Conservation (phyloP, 2,329 filamentous ascomycete species). For the Diaporthe helianthi region DNA sequence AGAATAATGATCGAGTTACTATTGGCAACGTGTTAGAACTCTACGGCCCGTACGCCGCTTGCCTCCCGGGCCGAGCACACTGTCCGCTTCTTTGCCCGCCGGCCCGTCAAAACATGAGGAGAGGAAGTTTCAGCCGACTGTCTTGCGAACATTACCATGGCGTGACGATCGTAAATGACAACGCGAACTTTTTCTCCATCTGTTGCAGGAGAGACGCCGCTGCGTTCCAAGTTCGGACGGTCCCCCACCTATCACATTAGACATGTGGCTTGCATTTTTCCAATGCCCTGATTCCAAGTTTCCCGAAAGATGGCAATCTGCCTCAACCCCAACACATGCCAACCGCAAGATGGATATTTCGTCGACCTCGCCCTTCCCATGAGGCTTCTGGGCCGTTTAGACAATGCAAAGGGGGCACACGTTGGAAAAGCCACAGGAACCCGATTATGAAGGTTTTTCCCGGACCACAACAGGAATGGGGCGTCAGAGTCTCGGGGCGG, state of each 20-base stretch:
- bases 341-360: not conserved
- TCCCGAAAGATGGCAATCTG: no score
- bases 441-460: not conserved
- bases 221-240: not conserved
- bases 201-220: constrained; percentile 1
- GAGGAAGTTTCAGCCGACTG: not conserved
- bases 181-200: not conserved
- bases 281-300: not conserved
- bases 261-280: constrained; percentile 6
- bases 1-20: not conserved
- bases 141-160: not conserved
- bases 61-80: not conserved
- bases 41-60: not conserved
- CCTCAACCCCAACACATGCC: not conserved
- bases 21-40: not conserved
- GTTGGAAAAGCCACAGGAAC: not conserved
- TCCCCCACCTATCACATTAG: not conserved
- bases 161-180: not conserved
- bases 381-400: not conserved
- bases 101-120: not conserved
- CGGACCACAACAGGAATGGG: not conserved
- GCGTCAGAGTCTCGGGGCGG: not conserved
- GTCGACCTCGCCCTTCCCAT: not conserved
- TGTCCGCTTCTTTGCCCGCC: not conserved
- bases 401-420: not conserved